Percentiles rank a stretch among this genome's conserved stretches.
phyloP scores from a whole-genome alignment of 257 asterid species.

The Fraxinus quadrangulata region DNA sequence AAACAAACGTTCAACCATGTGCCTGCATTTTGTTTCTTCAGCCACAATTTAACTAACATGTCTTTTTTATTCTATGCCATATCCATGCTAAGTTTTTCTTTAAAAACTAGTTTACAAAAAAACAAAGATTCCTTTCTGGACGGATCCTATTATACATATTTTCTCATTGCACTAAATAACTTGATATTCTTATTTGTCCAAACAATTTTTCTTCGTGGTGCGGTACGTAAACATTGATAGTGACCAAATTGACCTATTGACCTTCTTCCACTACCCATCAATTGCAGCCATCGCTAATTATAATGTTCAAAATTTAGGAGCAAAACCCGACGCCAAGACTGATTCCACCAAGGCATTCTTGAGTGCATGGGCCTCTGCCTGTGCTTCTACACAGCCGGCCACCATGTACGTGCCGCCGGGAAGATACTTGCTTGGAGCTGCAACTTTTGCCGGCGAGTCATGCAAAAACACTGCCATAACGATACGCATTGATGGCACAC shows the following conservation, averaged over 20 bases:
- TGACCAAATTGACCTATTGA: constrained; percentile 5
- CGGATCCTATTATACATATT: too few relatives aligned
- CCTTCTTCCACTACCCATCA: constrained; percentile 23
- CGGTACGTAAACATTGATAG: too few relatives aligned
- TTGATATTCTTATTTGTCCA: too few relatives aligned
- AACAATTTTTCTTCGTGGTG: too few relatives aligned
- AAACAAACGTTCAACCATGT: too few relatives aligned
- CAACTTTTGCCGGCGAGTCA: constrained; percentile 34
- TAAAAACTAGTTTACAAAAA: too few relatives aligned
- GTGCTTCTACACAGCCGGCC: constrained; percentile 40
- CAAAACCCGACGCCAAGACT: constrained; percentile 43
- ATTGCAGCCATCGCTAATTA: constrained; percentile 32
- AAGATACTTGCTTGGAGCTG: constrained; percentile 29
- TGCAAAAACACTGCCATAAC: constrained; percentile 52
- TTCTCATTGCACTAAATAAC: too few relatives aligned
- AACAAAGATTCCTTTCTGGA: too few relatives aligned
- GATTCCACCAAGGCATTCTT: constrained; percentile 54
- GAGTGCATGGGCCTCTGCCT: constrained; percentile 55
- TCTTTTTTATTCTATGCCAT: too few relatives aligned
- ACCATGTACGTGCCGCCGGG: constrained; percentile 56
- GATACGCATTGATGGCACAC: constrained; percentile 53
- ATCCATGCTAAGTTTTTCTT: too few relatives aligned
- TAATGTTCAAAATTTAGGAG: constrained; percentile 51
- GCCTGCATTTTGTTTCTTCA: too few relatives aligned
- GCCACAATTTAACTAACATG: too few relatives aligned